A percentile compares a stretch with the other conserved stretches of the same genome.
These are phyloP conservation scores for Umbelopsis ramanniana DNA, from an alignment of 192 early-diverging fungal species.

Conservation along the genomic window DNA sequence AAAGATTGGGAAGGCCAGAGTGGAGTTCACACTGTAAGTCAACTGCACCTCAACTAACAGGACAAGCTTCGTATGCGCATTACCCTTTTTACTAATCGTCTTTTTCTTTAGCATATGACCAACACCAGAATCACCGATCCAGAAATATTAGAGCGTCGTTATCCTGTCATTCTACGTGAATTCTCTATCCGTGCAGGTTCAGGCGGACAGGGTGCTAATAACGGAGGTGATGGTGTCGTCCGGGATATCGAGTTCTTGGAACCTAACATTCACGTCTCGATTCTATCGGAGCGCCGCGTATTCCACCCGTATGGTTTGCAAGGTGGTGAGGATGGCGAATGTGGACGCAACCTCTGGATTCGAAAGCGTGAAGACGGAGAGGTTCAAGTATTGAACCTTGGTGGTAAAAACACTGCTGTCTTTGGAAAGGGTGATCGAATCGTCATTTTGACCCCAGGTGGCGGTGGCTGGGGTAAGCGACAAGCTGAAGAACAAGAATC, in stretches of 20 bases:
- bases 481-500: not conserved
- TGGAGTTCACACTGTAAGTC: conserved; percentile 44
- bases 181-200: conserved; percentile 77
- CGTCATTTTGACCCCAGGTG: conserved; percentile 88
- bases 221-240: conserved; percentile 89
- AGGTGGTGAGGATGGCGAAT: conserved; percentile 74
- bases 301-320: conserved; percentile 85
- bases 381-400: conserved; percentile 32
- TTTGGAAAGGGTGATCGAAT: conserved; percentile 83
- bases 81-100: not conserved
- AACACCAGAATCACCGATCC: conserved; percentile 98
- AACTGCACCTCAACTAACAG: not conserved
- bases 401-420: conserved; percentile 85
- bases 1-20: conserved; percentile 87
- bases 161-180: conserved; percentile 86
- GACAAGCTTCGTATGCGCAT: not conserved
- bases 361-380: conserved; percentile 50
- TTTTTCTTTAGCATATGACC: conserved; percentile 78
- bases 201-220: conserved; percentile 77
- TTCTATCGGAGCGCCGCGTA: conserved; percentile 91
- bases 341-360: conserved; percentile 82
- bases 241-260: conserved; percentile 95
- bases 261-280: conserved; percentile 77
- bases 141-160: conserved; percentile 90
- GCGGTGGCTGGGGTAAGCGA: conserved; percentile 78